A percentile compares a stretch with the other conserved stretches of the same genome.
Conservation (phyloP, 2,329 filamentous ascomycete genomes). For the Cercospora sojina region DNA sequence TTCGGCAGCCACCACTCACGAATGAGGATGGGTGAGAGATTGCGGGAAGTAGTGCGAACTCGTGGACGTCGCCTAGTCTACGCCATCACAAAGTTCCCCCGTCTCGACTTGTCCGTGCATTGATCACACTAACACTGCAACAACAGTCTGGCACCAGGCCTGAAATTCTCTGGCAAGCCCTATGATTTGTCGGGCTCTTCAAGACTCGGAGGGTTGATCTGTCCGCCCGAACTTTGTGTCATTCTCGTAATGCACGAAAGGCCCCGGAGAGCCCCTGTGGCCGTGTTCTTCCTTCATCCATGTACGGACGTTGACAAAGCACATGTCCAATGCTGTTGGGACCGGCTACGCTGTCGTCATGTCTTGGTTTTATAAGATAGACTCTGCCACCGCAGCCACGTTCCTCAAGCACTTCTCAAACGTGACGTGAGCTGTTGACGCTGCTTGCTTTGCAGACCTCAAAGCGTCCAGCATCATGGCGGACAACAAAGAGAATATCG, state of each 20-base stretch:
- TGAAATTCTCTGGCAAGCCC: background rate
- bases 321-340: background rate
- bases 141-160: background rate
- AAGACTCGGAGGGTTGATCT: background rate
- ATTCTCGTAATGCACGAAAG: background rate
- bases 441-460: background rate
- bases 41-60: background rate
- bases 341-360: background rate
- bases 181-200: background rate
- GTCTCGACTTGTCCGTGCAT: background rate
- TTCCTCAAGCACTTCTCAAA: background rate
- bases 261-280: background rate
- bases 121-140: background rate
- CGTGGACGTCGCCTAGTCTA: background rate
- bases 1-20: background rate
- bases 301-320: background rate
- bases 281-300: background rate
- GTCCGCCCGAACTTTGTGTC: background rate
- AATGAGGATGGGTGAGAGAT: background rate
- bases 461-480: background rate
- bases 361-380: background rate
- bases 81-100: background rate
- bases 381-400: background rate
- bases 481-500: background rate
- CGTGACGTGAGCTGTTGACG: background rate